Evolutionary conservation across 2,329 filamentous ascomycete genomes (phyloP).

Genomic region (Pleoardoris graminearum): DNA sequence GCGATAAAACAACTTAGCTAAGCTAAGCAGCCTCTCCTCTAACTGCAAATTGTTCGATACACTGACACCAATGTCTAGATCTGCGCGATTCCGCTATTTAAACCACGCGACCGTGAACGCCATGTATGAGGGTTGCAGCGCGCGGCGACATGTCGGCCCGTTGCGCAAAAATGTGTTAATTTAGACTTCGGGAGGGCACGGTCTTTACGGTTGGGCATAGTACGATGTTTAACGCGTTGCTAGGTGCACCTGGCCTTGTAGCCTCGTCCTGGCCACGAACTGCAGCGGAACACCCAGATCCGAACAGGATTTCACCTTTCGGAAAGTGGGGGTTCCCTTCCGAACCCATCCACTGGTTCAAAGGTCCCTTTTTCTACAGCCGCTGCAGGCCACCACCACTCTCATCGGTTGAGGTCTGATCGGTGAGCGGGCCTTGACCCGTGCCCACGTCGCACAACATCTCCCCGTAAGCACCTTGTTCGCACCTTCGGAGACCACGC

Average conservation of each 20-base stretch:
- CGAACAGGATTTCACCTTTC: neutral
- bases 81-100: neutral
- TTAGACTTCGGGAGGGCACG: too few relatives aligned
- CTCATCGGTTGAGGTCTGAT: too few relatives aligned
- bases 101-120: neutral
- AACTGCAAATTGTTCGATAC: neutral
- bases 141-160: too few relatives aligned
- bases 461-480: too few relatives aligned
- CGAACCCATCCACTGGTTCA: neutral
- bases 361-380: too few relatives aligned
- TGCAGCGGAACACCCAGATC: neutral
- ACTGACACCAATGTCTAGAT: slow-evolving; percentile 10
- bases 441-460: too few relatives aligned
- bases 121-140: neutral
- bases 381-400: too few relatives aligned
- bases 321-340: neutral
- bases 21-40: neutral
- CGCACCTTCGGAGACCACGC: too few relatives aligned
- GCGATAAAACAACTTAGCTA: neutral
- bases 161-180: too few relatives aligned
- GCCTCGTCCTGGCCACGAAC: neutral
- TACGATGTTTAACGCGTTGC: too few relatives aligned
- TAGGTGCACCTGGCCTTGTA: neutral
- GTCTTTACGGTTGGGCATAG: too few relatives aligned
- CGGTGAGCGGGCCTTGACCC: too few relatives aligned